Evolutionary conservation across 208 protist genomes (phyloP).

Genomic region (Crithidia acanthocephali): DNA sequence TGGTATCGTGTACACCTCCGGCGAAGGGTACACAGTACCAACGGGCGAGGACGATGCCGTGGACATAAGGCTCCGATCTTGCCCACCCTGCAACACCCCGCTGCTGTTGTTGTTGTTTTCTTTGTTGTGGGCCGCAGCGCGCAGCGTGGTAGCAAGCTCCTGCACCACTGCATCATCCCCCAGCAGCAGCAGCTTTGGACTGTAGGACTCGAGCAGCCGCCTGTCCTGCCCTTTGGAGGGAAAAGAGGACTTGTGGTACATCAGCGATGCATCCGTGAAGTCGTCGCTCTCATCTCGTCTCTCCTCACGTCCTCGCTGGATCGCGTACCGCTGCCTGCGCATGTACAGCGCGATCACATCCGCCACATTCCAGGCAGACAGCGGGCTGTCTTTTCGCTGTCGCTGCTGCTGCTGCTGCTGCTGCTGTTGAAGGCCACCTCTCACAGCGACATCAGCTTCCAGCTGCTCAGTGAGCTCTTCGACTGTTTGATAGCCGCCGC

Average conservation of each 20-base stretch:
- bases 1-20: constrained; percentile 31
- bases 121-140: neutral
- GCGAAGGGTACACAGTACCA: neutral
- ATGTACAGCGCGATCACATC: constrained; percentile 50
- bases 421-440: no score
- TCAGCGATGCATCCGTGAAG: neutral
- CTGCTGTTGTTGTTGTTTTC: neutral
- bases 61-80: neutral
- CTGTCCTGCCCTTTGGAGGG: neutral
- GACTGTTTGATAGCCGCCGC: constrained; percentile 14
- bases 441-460: neutral
- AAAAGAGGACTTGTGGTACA: neutral
- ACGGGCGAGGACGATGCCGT: neutral
- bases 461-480: constrained; percentile 19
- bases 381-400: no score
- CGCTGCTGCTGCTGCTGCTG: neutral
- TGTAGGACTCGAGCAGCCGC: neutral
- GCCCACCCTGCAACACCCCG: neutral
- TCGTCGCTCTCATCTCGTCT: neutral
- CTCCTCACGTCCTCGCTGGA: constrained; percentile 19
- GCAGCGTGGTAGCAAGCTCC: constrained; percentile 6
- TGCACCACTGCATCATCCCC: constrained; percentile 26
- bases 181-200: constrained; percentile 29
- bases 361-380: constrained; percentile 25
- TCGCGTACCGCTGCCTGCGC: constrained; percentile 41